A percentile compares a stretch with the other conserved stretches of the same genome.
Conservation (phyloP, 2,329 filamentous ascomycete species). For the Penicillium italicum region DNA sequence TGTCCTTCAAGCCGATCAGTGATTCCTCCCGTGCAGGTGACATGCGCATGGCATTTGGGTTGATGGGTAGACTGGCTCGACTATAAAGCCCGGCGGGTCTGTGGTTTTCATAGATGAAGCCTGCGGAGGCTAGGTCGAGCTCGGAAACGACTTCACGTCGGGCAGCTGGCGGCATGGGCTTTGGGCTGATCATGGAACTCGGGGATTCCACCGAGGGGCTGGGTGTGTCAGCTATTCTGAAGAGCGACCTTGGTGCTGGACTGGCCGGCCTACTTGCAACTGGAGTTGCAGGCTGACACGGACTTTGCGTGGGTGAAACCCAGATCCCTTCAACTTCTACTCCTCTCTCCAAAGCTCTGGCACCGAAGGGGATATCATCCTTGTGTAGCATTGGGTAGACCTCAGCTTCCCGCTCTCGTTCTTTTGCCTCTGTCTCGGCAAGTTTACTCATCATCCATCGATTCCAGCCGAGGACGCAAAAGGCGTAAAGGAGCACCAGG, state of each 20-base stretch:
- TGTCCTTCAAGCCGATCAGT: neutral
- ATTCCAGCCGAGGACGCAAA: constrained; percentile 57
- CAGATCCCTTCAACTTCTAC: constrained; percentile 82
- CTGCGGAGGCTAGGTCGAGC: constrained; percentile 4
- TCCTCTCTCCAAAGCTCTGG: constrained; percentile 78
- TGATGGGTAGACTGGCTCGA: constrained; percentile 3
- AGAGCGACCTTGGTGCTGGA: neutral
- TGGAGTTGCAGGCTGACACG: constrained; percentile 22
- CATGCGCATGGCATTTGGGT: neutral
- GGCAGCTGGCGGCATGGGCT: neutral
- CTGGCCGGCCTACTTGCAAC: constrained; percentile 16
- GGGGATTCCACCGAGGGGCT: neutral
- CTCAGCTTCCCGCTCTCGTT: constrained; percentile 52
- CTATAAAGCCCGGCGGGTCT: constrained; percentile 2
- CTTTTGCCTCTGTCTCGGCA: constrained; percentile 64
- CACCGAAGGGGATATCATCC: constrained; percentile 75
- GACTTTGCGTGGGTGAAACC: constrained; percentile 51
- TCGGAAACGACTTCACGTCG: constrained; percentile 2
- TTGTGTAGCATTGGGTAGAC: constrained; percentile 53
- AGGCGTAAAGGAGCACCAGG: constrained; percentile 64
- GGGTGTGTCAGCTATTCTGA: neutral
- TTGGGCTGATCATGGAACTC: neutral
- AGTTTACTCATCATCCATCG: constrained; percentile 60
- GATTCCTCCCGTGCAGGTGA: constrained; percentile 2
- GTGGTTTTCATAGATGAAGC: constrained; percentile 7